Percentiles rank a stretch among this genome's conserved stretches.
phyloP scores from a whole-genome alignment of 192 early-diverging fungal species.

The Backusella morwellensis region DNA sequence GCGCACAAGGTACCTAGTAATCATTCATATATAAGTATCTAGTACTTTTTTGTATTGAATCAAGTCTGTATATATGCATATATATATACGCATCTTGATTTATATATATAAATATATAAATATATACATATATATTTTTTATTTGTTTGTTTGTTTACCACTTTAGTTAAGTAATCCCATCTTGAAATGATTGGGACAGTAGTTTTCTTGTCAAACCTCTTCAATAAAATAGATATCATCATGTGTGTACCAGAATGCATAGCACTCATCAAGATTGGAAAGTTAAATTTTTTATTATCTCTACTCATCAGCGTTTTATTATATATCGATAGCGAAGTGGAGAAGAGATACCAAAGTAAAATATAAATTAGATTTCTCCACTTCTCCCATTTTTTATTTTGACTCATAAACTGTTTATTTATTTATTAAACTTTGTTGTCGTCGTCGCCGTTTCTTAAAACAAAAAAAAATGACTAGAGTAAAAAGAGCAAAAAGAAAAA shows the following conservation, averaged over 20 bases:
- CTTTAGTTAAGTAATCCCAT: constrained; percentile 28
- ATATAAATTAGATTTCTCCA: constrained; percentile 45
- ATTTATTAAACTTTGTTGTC: background rate
- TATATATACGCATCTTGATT: background rate
- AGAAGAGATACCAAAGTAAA: constrained; percentile 70
- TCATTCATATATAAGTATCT: background rate
- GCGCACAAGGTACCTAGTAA: constrained; percentile 44
- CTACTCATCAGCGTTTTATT: constrained; percentile 83
- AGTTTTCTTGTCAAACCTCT: constrained; percentile 41
- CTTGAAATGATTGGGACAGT: constrained; percentile 6
- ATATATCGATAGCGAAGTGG: constrained; percentile 72
- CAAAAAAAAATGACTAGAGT: background rate
- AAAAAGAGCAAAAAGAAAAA: background rate
- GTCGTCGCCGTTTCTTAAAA: background rate
- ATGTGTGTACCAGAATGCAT: constrained; percentile 72
- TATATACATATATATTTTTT: background rate
- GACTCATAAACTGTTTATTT: background rate
- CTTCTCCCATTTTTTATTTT: constrained; percentile 3
- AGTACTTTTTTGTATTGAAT: background rate
- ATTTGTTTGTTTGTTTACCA: constrained; percentile 15
- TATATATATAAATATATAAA: background rate
- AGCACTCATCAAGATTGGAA: constrained; percentile 76
- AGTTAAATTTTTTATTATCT: constrained; percentile 67
- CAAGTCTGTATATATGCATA: background rate
- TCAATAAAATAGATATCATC: constrained; percentile 52